Base-by-base conservation (phyloP, 1,284 basidiomycete genomes). In the Sanghuangporus sanghuang region DNA sequence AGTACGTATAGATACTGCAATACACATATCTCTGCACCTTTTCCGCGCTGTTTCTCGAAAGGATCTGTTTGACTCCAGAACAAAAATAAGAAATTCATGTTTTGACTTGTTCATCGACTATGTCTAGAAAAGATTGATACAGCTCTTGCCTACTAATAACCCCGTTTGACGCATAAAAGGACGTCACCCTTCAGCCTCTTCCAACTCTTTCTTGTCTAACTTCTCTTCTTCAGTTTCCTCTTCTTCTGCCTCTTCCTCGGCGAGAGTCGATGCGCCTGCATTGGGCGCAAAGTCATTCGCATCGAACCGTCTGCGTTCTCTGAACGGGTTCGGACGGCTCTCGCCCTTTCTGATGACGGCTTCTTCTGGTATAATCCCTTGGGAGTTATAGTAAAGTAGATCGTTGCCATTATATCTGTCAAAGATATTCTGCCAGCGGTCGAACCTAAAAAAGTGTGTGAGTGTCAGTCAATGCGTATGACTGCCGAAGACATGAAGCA, bases 391-490 rank as follows among this genome's bases (percentile, higher is more conserved):
- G 69, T 87, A 92, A 32, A 82, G 74, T 55, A 92, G 74, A 71
- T 92, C 89, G 64, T 81, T 79, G 5, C 91, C 91, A 5, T 79
- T 75, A 69, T 93, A 93, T 6, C 77, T 69, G 69, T 93, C 90
- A 35, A 91, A 78, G 21, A 80, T 78, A 40, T 84, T 83, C 55
- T 92, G 77, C 90, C 90, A 93, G 12, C 83, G 81, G 69, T 92
- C 87, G 71, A 92, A 93, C 67, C 90, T 92, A 58, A 54, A 40
- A 11, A 52, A 23, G 14, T 35, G 23, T 5, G 7, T 52, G 1
- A 23, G 48, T 52, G 21, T 27, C 8, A 21, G 18, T 14, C 23
- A 9, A 38, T 32, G 11, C 1, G 16, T 12, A n/a, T n/a, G 42
- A 50, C 2, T 5, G 58, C 38, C 61, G 55, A 61, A 59, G 36